Conservation (phyloP, 192 early-diverging fungal species). For the Rhizophagus clarus region DNA sequence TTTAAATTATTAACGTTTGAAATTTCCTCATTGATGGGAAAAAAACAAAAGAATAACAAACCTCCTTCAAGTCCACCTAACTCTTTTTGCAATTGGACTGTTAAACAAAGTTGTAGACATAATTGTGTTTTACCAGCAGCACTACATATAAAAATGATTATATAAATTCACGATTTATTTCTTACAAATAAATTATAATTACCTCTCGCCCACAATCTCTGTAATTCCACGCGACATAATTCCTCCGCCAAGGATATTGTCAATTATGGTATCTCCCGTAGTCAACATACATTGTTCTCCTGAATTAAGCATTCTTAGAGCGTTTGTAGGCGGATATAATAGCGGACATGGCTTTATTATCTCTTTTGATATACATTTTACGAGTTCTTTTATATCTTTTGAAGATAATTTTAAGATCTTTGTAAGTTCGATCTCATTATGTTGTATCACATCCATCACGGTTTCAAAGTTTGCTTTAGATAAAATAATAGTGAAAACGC, state of each 20-base stretch:
- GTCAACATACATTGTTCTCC: conserved; percentile 44
- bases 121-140: conserved; percentile 87
- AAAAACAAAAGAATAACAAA: conserved; percentile 30
- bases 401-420: conserved; percentile 14
- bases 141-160: conserved; percentile 40
- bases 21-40: background rate
- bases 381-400: conserved; percentile 15
- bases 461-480: conserved; percentile 26
- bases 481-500: background rate
- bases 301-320: conserved; percentile 33
- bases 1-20: background rate
- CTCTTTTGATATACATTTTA: background rate
- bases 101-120: conserved; percentile 77
- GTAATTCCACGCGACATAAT: conserved; percentile 62
- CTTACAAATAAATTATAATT: background rate
- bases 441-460: conserved; percentile 1
- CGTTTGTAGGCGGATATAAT: conserved; percentile 29
- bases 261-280: conserved; percentile 55
- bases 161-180: background rate
- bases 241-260: conserved; percentile 61
- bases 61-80: conserved; percentile 64
- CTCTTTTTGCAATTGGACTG: conserved; percentile 61
- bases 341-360: conserved; percentile 5
- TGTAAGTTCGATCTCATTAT: background rate
- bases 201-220: conserved; percentile 76